Conservation (phyloP, 768 basidiomycete genomes). For the Galerina sulciceps region DNA sequence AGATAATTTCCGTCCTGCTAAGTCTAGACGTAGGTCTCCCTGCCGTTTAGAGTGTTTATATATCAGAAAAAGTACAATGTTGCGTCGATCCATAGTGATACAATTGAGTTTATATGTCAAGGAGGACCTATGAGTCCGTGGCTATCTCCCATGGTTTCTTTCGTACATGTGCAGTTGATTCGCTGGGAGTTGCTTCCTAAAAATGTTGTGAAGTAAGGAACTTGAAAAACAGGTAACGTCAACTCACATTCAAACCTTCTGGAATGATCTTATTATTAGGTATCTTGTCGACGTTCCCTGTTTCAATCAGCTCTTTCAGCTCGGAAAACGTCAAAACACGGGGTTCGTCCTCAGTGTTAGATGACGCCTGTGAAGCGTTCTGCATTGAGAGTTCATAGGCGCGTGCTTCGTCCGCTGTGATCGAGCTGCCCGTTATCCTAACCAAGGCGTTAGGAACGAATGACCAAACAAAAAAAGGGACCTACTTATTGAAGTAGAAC, state of each 20-base stretch:
- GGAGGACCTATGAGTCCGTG: background rate
- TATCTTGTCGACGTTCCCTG: conserved; percentile 72
- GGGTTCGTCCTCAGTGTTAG: background rate
- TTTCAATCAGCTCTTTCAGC: conserved; percentile 70
- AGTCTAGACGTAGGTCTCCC: background rate
- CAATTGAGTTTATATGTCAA: background rate
- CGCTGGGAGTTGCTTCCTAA: conserved; percentile 60
- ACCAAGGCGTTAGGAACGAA: background rate
- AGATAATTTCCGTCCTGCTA: background rate
- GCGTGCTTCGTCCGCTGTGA: conserved; percentile 46
- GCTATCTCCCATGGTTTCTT: conserved; percentile 74
- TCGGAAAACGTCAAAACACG: conserved; percentile 66
- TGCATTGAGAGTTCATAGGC: conserved; percentile 33
- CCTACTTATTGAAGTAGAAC: conserved; percentile 74
- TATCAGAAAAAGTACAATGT: background rate
- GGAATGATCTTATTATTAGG: conserved; percentile 81
- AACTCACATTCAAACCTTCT: conserved; percentile 64
- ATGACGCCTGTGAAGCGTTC: background rate
- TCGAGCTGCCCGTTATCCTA: conserved; percentile 44
- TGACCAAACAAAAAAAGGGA: conserved; percentile 20
- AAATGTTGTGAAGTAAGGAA: background rate
- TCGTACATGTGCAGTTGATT: conserved; percentile 51
- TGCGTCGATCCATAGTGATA: background rate
- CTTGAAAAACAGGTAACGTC: background rate
- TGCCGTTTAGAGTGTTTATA: background rate